Conservation (phyloP, 192 early-diverging fungal genomes). For the Chytriomyces sp. region DNA sequence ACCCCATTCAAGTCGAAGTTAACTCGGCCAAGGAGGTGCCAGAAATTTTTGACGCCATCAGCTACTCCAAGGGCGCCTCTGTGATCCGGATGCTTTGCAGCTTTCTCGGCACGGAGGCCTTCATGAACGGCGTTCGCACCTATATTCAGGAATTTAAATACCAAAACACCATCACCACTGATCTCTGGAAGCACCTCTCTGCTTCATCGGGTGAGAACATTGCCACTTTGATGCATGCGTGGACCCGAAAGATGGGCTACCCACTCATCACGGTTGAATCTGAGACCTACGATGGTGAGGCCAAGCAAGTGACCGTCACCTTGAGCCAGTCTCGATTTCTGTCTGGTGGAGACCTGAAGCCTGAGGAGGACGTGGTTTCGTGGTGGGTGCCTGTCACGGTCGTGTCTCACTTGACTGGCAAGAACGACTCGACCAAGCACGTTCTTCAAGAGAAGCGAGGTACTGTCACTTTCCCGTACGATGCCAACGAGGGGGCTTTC, state of each 20-base stretch:
- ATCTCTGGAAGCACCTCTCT: slow-evolving; percentile 84
- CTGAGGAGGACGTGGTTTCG: slow-evolving; percentile 74
- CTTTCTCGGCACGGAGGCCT: slow-evolving; percentile 39
- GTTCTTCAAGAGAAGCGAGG: slow-evolving; percentile 52
- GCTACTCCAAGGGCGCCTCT: slow-evolving; percentile 86
- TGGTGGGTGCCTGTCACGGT: slow-evolving; percentile 84
- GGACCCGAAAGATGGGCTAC: slow-evolving; percentile 87
- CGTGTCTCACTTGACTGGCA: slow-evolving; percentile 47
- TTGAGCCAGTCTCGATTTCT: slow-evolving; percentile 85
- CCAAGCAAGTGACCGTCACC: slow-evolving; percentile 52
- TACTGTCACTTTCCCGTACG: slow-evolving; percentile 53
- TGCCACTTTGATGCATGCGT: slow-evolving; percentile 78
- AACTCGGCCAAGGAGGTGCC: background rate
- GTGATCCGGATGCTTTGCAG: slow-evolving; percentile 93
- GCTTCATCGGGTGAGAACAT: slow-evolving; percentile 83
- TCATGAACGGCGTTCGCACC: slow-evolving; percentile 44
- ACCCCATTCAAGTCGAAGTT: slow-evolving; percentile 83
- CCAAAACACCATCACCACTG: slow-evolving; percentile 81
- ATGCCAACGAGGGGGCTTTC: slow-evolving; percentile 43
- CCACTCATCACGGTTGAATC: slow-evolving; percentile 76
- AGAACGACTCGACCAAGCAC: slow-evolving; percentile 49
- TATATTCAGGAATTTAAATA: slow-evolving; percentile 84
- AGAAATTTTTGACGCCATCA: slow-evolving; percentile 15
- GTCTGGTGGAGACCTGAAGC: slow-evolving; percentile 71
- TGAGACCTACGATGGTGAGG: slow-evolving; percentile 48